These are phyloP conservation scores for Eucalyptus fibrosa DNA, from an alignment of 345 rosid genomes.

Conservation along the genomic window DNA sequence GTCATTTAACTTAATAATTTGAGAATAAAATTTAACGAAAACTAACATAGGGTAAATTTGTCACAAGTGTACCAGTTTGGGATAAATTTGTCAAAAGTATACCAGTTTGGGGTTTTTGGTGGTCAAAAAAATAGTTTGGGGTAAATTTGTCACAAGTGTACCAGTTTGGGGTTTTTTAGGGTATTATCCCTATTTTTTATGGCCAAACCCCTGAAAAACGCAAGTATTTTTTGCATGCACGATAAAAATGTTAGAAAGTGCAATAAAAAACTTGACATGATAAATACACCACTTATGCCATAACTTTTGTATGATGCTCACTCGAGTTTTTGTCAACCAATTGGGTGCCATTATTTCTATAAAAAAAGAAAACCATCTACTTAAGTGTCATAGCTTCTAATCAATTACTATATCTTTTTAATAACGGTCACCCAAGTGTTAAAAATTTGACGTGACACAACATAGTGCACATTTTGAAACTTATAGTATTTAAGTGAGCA, in stretches of 20 bases:
- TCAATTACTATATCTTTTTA: neutral
- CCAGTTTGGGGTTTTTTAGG: too few species aligned
- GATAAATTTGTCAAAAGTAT: too few species aligned
- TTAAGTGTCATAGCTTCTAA: neutral
- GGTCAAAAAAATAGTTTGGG: too few species aligned
- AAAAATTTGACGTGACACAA: neutral
- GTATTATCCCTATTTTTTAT: neutral
- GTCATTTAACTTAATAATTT: too few species aligned
- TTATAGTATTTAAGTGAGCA: neutral
- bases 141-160: too few species aligned
- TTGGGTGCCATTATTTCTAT: neutral
- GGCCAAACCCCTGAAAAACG: neutral
- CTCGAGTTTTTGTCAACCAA: neutral
- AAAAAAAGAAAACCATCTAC: neutral
- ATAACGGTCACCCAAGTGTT: neutral
- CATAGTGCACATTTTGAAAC: neutral
- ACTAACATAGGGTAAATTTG: too few species aligned
- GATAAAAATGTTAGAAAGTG: neutral
- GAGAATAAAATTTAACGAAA: too few species aligned
- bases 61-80: too few species aligned
- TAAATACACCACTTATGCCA: neutral
- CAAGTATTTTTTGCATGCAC: neutral
- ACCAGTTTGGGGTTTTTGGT: too few species aligned
- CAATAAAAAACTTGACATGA: neutral
- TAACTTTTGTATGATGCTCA: neutral